phyloP scores from a whole-genome alignment of 176 grass and related monocot genomes.

The Alopecurus myosuroides region DNA sequence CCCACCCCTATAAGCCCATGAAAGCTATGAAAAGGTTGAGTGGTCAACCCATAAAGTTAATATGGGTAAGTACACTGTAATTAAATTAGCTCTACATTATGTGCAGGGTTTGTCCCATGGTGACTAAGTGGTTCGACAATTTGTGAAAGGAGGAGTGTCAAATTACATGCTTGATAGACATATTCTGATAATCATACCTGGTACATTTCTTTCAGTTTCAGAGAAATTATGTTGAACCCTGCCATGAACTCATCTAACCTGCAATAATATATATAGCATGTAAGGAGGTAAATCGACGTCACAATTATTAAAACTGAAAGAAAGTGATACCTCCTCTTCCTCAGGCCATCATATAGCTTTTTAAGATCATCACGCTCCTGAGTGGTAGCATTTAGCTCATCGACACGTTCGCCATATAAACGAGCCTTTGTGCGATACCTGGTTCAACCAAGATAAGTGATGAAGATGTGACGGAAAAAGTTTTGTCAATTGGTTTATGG shows the following conservation, averaged over 20 bases:
- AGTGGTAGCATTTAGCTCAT: conserved; percentile 79
- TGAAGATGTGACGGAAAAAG: conserved; percentile 3
- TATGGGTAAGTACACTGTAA: neutral
- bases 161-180: neutral
- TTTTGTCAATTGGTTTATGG: neutral
- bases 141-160: neutral
- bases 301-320: neutral
- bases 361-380: conserved; percentile 93
- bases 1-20: neutral
- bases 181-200: conserved; percentile 46
- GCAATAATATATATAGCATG: conserved; percentile 25
- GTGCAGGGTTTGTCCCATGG: neutral
- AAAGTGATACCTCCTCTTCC: conserved; percentile 61
- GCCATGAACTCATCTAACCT: conserved; percentile 99
- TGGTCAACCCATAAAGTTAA: neutral
- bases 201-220: conserved; percentile 99
- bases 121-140: neutral
- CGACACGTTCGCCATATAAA: conserved; percentile 67
- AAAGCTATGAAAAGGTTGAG: neutral
- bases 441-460: conserved; percentile 29
- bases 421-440: conserved; percentile 71
- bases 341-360: conserved; percentile 72
- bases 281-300: neutral
- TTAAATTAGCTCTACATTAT: neutral
- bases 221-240: conserved; percentile 91